Base-by-base conservation (phyloP, 208 protist genomes). In the Leishmania gerbilli region DNA sequence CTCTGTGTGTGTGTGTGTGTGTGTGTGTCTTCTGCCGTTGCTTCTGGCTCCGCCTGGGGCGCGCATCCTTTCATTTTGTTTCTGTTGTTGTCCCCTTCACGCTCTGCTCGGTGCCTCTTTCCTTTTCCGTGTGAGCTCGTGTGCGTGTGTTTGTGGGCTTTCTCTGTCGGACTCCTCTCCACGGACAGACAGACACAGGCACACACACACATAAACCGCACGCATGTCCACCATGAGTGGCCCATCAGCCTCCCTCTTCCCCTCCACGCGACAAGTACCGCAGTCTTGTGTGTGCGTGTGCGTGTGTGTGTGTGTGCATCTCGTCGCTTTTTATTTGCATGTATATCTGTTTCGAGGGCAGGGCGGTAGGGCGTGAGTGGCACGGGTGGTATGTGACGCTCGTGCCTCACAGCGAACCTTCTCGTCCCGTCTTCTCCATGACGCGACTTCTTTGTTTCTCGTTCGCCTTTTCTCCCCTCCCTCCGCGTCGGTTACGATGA, bases 241-340 rank as follows among this genome's bases (percentile, higher is more conserved):
- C 11, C 27, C n/a, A 64, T 64, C 58, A 15, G 11, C 58, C 7
- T 31, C 21, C 55, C 21, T 31, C 6, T 64, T 62, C 55, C 56
- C 27, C 56, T n/a, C 27, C 56, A 62, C 56, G 24, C 56, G 24
- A 62, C 56, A 62, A 62, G 24, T 2, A n/a, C 24, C 56, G 24
- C 56, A 0, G 19, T 62, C 56, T 31, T 62, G 56, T 31, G 56
- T 62, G 42, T 45, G 42, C 11, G 42, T 45, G 42, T 45, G 42
- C 0, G 34, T 34, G 34, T 34, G 34, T 34, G 34, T n/a, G 56
- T 62, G 42, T 45, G 42, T 45, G 42, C 4, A 45, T 45, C 42
- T 45, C 42, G 7, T 64, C 71, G 82, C 56, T 69, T 68, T 78
- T 74, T 79, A 64, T 79, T 76, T 78, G 34, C 51, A 17, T 71